Evolutionary conservation across 2,329 filamentous ascomycete genomes (phyloP).

Genomic region (Chrysoporthe cubensis): DNA sequence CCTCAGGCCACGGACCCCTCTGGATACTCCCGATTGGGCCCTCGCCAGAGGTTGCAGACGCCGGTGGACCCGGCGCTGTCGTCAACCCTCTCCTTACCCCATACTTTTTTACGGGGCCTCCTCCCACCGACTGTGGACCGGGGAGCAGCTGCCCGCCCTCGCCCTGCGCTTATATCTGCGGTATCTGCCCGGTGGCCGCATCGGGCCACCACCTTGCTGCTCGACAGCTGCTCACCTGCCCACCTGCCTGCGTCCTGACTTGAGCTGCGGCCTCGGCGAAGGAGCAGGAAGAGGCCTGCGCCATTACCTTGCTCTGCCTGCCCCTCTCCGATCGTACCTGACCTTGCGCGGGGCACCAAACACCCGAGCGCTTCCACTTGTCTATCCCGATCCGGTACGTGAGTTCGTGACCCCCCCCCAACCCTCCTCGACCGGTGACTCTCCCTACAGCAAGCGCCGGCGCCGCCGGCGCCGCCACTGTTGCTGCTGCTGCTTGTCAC

Average conservation of each 20-base stretch:
- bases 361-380: not conserved
- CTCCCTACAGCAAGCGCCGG: not conserved
- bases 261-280: not conserved
- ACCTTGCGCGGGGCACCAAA: not conserved
- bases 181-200: not conserved
- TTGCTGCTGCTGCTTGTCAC: not conserved
- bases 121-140: constrained; percentile 1
- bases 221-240: not conserved
- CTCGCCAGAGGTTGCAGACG: constrained; percentile 6
- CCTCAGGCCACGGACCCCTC: constrained; percentile 17
- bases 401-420: constrained; percentile 16
- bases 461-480: too few species aligned
- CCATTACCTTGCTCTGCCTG: not conserved
- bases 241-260: not conserved
- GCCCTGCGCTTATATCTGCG: constrained; percentile 6
- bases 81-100: constrained; percentile 13
- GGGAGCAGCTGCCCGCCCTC: not conserved
- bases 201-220: not conserved
- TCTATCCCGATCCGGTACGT: constrained; percentile 10
- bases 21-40: constrained; percentile 28
- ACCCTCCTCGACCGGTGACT: not conserved
- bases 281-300: not conserved
- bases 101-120: constrained; percentile 11
- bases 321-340: constrained; percentile 8
- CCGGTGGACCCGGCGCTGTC: not conserved